Base-by-base conservation (phyloP, 768 basidiomycete species). In the Psilocybe subaeruginosa region DNA sequence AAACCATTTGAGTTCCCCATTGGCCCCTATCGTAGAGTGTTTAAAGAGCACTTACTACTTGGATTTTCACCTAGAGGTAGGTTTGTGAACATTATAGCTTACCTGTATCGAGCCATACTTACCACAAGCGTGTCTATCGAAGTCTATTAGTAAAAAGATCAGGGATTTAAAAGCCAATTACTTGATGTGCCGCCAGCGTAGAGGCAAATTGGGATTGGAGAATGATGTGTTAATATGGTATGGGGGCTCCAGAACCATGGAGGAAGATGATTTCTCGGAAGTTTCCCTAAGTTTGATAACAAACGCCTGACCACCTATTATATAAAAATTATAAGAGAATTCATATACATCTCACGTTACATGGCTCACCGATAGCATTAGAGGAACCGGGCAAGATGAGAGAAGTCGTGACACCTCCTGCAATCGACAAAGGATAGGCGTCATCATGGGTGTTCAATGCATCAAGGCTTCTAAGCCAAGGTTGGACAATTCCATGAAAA, bases 381-480 rank as follows among this genome's bases (percentile, higher is more conserved):
- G 78, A 84, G 48, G 86, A 89, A 0, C 92, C 92, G 3, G 93
- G 93, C 1, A 95, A 78, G 23, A 95, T 77, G 35, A 92, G 78
- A 2, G 89, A 81, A 0, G 90, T 90, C 0, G 93, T 94, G 12
- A 94, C 82, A 8, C 94, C 93, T 8, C 93, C 92, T 0, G 92
- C 76, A 60, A 91, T 83, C n/a, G 88, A 82, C 7, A 90, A 76
- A 17, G 72, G 76, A 73, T 88, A 93, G 0, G 91, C 81, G 16
- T 85, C 82, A 70, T 95, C 92, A 65, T 90, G 91, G 0, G 91
- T 92, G 69, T 95, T 93, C 54, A 95, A 77, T 0, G 83, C 92
- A 66, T 96, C 93, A 11, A 94, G 72, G 30, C 85, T 87, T 37
- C 91, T 81, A 7, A 95, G 78, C 88, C 88, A 90, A 14, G 85